phyloP scores from a whole-genome alignment of 164 flowering plant species.

The Chimonanthus praecox region DNA sequence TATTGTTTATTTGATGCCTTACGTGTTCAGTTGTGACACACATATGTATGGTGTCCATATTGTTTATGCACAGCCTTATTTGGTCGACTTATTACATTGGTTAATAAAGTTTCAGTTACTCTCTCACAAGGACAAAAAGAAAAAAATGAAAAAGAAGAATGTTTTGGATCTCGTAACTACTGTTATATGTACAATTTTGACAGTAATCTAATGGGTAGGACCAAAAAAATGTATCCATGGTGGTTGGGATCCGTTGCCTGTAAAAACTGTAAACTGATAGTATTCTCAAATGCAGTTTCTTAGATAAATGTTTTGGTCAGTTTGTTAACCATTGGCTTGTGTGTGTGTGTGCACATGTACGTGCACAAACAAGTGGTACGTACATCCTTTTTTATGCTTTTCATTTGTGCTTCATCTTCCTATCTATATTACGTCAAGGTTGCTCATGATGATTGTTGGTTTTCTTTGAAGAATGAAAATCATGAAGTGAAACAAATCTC shows the following conservation, averaged over 20 bases:
- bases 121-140: too few species aligned
- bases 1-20: too few species aligned
- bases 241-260: neutral
- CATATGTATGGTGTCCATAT: too few species aligned
- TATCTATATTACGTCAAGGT: neutral
- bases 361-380: too few species aligned
- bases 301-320: neutral
- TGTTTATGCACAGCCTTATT: too few species aligned
- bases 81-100: too few species aligned
- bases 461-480: constrained; percentile 35
- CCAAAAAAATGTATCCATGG: neutral
- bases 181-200: neutral
- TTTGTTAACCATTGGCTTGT: neutral
- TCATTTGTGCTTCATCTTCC: neutral
- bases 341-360: too few species aligned
- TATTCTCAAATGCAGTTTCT: neutral
- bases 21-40: too few species aligned
- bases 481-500: constrained; percentile 44
- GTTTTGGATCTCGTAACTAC: neutral
- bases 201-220: neutral
- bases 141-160: too few species aligned
- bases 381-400: neutral
- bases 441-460: neutral
- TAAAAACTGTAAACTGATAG: too few species aligned
- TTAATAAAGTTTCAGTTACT: too few species aligned